A percentile compares a stretch with the other conserved stretches of the same genome.
Evolutionary conservation across 2,329 filamentous ascomycete species (phyloP).

Genomic region (Huntiella bhutanensis): DNA sequence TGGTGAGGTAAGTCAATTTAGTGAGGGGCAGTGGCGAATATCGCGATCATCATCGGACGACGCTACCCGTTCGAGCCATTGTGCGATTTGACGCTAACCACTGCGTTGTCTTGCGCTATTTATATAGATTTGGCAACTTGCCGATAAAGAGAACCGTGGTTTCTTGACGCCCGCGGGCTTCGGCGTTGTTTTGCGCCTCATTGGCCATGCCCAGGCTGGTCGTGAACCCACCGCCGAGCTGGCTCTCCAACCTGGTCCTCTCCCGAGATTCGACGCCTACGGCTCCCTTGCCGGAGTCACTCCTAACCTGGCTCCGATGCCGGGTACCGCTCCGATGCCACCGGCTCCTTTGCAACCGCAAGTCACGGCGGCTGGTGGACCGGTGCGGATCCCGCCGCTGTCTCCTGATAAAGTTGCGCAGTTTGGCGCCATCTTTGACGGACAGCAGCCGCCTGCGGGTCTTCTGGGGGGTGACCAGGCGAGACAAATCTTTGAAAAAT

Average conservation of each 20-base stretch:
- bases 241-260: constrained; percentile 67
- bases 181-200: constrained; percentile 77
- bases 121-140: constrained; percentile 89
- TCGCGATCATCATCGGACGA: neutral
- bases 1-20: constrained; percentile 49
- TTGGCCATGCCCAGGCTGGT: constrained; percentile 85
- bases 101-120: neutral
- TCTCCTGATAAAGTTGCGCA: constrained; percentile 76
- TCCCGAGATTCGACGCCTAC: constrained; percentile 65
- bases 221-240: constrained; percentile 64
- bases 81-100: constrained; percentile 1
- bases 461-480: constrained; percentile 70
- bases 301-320: constrained; percentile 14
- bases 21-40: neutral
- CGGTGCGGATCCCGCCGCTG: constrained; percentile 74
- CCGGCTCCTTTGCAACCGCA: constrained; percentile 34
- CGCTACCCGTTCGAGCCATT: neutral
- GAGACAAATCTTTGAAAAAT: constrained; percentile 88
- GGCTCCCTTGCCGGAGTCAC: constrained; percentile 33
- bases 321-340: constrained; percentile 22
- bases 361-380: constrained; percentile 36
- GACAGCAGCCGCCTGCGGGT: constrained; percentile 56
- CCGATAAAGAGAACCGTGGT: constrained; percentile 88
- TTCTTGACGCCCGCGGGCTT: constrained; percentile 87
- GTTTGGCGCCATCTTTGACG: constrained; percentile 78